phyloP scores from a whole-genome alignment of 768 basidiomycete species.

The Galerina marginata region DNA sequence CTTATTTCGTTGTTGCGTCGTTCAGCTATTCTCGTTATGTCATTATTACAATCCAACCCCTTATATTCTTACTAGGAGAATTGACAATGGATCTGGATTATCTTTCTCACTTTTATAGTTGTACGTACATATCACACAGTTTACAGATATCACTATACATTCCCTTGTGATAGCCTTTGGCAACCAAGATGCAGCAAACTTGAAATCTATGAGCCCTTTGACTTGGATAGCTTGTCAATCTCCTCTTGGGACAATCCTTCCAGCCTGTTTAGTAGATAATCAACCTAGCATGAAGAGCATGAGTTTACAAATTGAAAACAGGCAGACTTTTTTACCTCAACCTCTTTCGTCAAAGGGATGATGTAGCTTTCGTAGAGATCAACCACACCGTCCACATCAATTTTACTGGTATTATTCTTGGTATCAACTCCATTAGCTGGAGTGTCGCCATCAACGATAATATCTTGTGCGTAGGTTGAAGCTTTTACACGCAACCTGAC shows the following conservation, averaged over 20 bases:
- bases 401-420: slow-evolving; percentile 56
- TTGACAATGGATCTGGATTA: slow-evolving; percentile 20
- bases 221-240: slow-evolving; percentile 62
- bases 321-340: slow-evolving; percentile 75
- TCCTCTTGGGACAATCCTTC: slow-evolving; percentile 85
- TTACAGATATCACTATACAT: neutral
- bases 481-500: slow-evolving; percentile 87
- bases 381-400: slow-evolving; percentile 92
- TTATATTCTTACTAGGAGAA: slow-evolving; percentile 16
- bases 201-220: slow-evolving; percentile 17
- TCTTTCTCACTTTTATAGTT: slow-evolving; percentile 18
- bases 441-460: slow-evolving; percentile 66
- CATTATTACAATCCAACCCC: neutral
- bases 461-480: slow-evolving; percentile 78
- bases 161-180: slow-evolving; percentile 6
- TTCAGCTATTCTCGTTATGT: neutral
- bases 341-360: slow-evolving; percentile 96
- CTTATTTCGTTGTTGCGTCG: slow-evolving; percentile 19
- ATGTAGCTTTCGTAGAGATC: slow-evolving; percentile 94
- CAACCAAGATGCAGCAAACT: slow-evolving; percentile 3
- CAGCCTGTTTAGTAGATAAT: slow-evolving; percentile 90
- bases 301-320: neutral
- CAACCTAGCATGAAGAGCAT: slow-evolving; percentile 62
- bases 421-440: slow-evolving; percentile 42
- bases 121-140: slow-evolving; percentile 10